Percentiles rank a stretch among this genome's conserved stretches.
Evolutionary conservation across 1,284 basidiomycete genomes (phyloP).

Genomic region (Stygiomarasmius scandens): DNA sequence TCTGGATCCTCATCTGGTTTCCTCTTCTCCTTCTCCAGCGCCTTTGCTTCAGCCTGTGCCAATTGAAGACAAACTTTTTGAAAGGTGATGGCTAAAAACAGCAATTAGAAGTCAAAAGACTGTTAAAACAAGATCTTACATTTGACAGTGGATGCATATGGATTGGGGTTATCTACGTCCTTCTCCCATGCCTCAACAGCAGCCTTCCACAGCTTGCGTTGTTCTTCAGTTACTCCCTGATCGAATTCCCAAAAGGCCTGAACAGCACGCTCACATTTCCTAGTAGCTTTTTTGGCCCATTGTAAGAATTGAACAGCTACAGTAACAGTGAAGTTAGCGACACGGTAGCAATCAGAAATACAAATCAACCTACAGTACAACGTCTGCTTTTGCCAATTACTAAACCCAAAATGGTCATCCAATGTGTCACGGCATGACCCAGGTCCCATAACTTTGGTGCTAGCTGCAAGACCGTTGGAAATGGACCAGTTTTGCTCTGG

Average conservation of each 20-base stretch:
- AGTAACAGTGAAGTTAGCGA: no score
- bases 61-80: not conserved
- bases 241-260: not conserved
- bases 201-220: not conserved
- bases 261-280: not conserved
- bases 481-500: not conserved
- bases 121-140: not conserved
- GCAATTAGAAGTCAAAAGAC: no score
- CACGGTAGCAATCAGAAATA: no score
- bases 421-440: not conserved
- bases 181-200: not conserved
- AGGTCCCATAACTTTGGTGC: not conserved
- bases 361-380: not conserved
- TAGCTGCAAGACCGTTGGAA: not conserved
- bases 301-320: no score
- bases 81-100: not conserved
- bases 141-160: not conserved
- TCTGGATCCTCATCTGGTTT: no score
- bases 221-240: not conserved
- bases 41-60: not conserved
- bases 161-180: not conserved
- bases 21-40: no score
- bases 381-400: not conserved
- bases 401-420: constrained; percentile 1
- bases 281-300: not conserved